Conservation (phyloP, 345 rosid genomes). For the Barbarea vulgaris region DNA sequence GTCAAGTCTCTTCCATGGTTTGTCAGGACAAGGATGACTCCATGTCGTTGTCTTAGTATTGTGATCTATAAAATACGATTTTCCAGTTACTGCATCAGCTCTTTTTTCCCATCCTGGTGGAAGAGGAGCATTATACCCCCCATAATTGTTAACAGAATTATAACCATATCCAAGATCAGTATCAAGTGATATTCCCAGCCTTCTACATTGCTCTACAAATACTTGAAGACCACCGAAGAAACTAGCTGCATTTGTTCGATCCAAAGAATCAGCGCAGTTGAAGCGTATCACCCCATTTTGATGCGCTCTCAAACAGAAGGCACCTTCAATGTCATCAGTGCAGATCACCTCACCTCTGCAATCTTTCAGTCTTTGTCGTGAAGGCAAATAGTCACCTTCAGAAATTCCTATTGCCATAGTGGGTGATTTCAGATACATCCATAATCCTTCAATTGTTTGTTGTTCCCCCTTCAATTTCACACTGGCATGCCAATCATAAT, state of each 20-base stretch:
- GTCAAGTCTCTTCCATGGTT: constrained; percentile 97
- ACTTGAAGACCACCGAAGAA: constrained; percentile 93
- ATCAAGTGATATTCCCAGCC: constrained; percentile 89
- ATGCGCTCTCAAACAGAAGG: constrained; percentile 91
- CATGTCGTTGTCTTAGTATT: constrained; percentile 92
- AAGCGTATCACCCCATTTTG: constrained; percentile 96
- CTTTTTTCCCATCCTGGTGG: constrained; percentile 99
- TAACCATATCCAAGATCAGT: constrained; percentile 66
- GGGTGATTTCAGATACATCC: constrained; percentile 78
- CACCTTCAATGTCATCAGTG: constrained; percentile 76
- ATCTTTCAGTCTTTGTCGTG: constrained; percentile 74
- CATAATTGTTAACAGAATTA: constrained; percentile 58
- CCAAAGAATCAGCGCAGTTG: constrained; percentile 97
- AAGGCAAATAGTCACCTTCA: constrained; percentile 90
- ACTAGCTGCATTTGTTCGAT: constrained; percentile 98
- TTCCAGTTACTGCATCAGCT: constrained; percentile 91
- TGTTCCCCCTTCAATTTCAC: constrained; percentile 82
- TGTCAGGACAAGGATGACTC: constrained; percentile 98
- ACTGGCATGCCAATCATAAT: constrained; percentile 97
- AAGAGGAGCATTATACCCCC: constrained; percentile 83
- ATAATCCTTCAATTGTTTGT: constrained; percentile 88
- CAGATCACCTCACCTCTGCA: constrained; percentile 90
- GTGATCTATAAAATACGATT: constrained; percentile 86
- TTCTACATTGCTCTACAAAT: constrained; percentile 91
- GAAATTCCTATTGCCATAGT: constrained; percentile 74